These are phyloP conservation scores for Taphrina deformans DNA, from an alignment of 1,139 yeast genomes.

Conservation along the genomic window DNA sequence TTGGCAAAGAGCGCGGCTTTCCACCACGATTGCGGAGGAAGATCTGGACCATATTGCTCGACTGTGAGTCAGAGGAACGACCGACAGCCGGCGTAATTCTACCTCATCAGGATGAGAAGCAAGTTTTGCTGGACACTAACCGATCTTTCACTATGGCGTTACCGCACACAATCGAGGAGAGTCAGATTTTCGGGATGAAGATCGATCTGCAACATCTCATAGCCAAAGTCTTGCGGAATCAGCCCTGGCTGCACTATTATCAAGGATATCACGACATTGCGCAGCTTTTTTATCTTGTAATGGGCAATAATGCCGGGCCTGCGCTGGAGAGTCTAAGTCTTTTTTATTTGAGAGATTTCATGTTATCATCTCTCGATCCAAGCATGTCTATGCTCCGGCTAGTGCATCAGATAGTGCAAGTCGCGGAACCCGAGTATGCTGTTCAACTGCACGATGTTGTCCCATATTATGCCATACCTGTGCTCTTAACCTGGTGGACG, in stretches of 20 bases:
- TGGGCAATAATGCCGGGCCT: constrained; percentile 49
- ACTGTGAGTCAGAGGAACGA: background rate
- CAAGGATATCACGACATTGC: constrained; percentile 93
- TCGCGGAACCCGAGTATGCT: constrained; percentile 56
- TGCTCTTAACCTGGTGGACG: constrained; percentile 71
- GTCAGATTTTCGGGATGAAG: constrained; percentile 43
- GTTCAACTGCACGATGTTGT: constrained; percentile 51
- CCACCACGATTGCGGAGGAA: constrained; percentile 1
- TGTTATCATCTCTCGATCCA: constrained; percentile 69
- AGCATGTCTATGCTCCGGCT: constrained; percentile 64
- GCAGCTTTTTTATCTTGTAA: constrained; percentile 60
- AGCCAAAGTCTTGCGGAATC: constrained; percentile 56
- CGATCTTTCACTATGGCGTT: constrained; percentile 55
- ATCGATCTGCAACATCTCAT: constrained; percentile 53
- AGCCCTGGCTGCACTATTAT: constrained; percentile 71
- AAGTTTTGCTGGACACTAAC: constrained; percentile 71
- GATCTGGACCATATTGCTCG: constrained; percentile 14
- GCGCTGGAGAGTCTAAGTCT: constrained; percentile 61
- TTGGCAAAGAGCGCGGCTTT: constrained; percentile 11
- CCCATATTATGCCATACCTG: constrained; percentile 68
- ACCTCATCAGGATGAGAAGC: constrained; percentile 59
- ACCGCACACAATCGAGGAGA: constrained; percentile 36
- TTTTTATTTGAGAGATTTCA: constrained; percentile 72
- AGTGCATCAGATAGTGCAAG: constrained; percentile 60
- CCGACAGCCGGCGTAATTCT: background rate